Evolutionary conservation across 2,329 filamentous ascomycete genomes (phyloP), one percentile per base, ranked within the genome.

Genomic region (Venturia carpophila): DNA sequence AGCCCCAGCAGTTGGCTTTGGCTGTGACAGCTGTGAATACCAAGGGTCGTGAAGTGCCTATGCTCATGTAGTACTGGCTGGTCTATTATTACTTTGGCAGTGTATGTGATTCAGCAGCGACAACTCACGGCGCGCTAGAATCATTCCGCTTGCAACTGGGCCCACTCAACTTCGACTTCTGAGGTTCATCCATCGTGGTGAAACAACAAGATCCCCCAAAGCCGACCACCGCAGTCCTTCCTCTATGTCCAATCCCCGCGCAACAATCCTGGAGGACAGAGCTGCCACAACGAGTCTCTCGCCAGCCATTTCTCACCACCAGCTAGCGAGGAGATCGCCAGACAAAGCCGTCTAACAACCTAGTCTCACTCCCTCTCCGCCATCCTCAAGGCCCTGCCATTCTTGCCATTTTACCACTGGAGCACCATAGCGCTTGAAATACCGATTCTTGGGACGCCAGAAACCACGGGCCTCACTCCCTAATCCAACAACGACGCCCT

Each of bases 381-480:
- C 52, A 58, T 58, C 52, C 52, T 58, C 52, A 37, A 15, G 52
- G 30, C 52, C 27, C 52, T 19, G 9, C 52, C 52, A 58, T 58
- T 58, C 52, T 58, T 58, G 52, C 52, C 52, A 58, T 58, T 34
- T 58, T 37, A 58, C 52, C 52, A n/a, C 9, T 13, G 52, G 27
- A 58, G 2, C 15, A 15, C 15, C 52, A 37, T 58, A 34, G 52
- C 52, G 15, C 21, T 58, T 6, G 4, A 10, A 11, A 34, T 19
- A 19, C 19, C 15, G 52, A 37, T 58, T 58, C 52, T 58, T 58
- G 52, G 52, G 52, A 37, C 52, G 37, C 52, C 27, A 13, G 7
- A 19, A n/a, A 34, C n/a, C 15, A 37, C 52, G 27, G 19, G 27
- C 52, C n/a, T 19, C 34, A 2, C 24, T 52, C 24, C 43, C n/a